phyloP scores from a whole-genome alignment of 108 stramenopile species.

The Stephanodiscus triporus region DNA sequence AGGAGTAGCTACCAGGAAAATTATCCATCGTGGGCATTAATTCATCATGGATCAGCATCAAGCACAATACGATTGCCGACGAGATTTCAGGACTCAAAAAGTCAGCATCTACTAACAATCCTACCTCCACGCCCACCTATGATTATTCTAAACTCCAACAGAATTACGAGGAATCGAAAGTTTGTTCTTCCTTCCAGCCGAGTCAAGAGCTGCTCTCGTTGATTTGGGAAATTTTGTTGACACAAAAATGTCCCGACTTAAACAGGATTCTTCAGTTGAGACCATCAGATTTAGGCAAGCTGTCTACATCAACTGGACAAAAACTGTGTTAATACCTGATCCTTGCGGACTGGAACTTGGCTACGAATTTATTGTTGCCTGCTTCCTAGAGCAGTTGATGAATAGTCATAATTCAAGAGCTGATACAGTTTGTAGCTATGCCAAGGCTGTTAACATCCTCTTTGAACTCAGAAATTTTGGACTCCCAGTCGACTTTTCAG shows the following conservation, averaged over 20 bases:
- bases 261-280: background rate
- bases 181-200: slow-evolving; percentile 9
- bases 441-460: slow-evolving; percentile 7
- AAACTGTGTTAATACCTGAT: background rate
- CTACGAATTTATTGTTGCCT: background rate
- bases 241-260: slow-evolving; percentile 7
- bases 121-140: background rate
- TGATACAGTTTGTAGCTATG: background rate
- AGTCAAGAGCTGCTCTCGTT: slow-evolving; percentile 17
- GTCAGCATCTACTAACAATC: background rate
- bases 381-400: slow-evolving; percentile 1
- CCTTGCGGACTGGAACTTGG: background rate
- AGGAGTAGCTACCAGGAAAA: too few relatives aligned
- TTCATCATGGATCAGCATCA: slow-evolving; percentile 7
- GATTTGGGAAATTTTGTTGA: slow-evolving; percentile 17
- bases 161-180: slow-evolving; percentile 10
- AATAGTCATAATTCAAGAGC: background rate
- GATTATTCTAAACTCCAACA: slow-evolving; percentile 23
- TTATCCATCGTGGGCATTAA: too few relatives aligned
- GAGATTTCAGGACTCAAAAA: slow-evolving; percentile 29
- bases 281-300: slow-evolving; percentile 30
- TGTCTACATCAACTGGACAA: slow-evolving; percentile 7
- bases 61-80: slow-evolving; percentile 30
- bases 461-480: background rate
- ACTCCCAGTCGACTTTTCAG: background rate